Base-by-base conservation (phyloP, 2,329 filamentous ascomycete genomes). In the Ascochyta rabiei region DNA sequence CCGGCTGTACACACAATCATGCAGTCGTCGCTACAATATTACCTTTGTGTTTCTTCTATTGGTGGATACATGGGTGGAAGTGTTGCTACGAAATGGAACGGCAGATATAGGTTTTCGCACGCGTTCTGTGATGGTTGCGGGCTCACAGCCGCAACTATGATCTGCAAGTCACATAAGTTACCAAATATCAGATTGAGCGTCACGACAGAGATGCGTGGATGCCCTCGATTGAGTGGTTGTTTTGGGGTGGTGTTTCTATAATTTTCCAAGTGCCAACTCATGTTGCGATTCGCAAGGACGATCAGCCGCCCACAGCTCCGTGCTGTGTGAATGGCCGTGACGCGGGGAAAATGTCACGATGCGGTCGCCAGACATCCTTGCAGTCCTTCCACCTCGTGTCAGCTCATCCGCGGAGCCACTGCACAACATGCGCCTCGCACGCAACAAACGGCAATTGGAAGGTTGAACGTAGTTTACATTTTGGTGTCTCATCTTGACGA, bases 401-500 rank as follows among this genome's bases (percentile, higher is more conserved):
- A 38, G 30, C 15, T 42, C 37, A 31, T 42, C 37, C 35, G 31
- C 49, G 31, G 42, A 16, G 4, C 2, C 6, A 8, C 10, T 19
- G 26, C 26, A 18, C 28, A 44, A 18, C 21, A 9, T 12, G 21
- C 19, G 13, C 28, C 15, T 34, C 13, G 30, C 18, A 31, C 19
- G 16, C 12, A 31, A 9, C 7, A 5, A 23, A 16, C 10, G 5
- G 16, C 30, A 2, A 8, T 31, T 12, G 9, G 15, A 34, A 43
- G 16, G 37, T 21, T 45, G 37, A 41, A 55, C 18, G 31, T 47
- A 24, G 37, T 50, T 42, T 55, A 54, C 51, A 55, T 50, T 48
- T 40, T 55, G 52, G 24, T 47, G 47, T 50, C 30, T 38, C 45
- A 37, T 46, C 46, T 49, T 23, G 38, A 30, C 38, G 23, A 26